Evolutionary conservation across 2,329 filamentous ascomycete genomes (phyloP).

Genomic region (Paracoccidioides brasiliensis): DNA sequence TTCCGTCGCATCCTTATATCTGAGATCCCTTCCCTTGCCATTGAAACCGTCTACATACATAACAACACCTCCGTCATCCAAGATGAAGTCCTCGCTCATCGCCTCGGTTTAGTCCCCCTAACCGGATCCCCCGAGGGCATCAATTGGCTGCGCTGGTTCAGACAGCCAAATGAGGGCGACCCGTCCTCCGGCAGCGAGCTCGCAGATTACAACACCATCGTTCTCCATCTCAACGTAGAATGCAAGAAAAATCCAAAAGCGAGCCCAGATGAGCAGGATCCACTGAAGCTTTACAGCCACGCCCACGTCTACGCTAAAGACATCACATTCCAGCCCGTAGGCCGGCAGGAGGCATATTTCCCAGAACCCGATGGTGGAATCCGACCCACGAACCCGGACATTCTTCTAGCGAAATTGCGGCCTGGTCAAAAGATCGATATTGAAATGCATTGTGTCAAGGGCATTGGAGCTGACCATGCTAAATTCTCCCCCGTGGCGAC

Average conservation of each 20-base stretch:
- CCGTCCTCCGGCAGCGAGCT: slow-evolving; percentile 37
- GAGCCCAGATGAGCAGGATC: slow-evolving; percentile 60
- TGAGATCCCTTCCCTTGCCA: slow-evolving; percentile 86
- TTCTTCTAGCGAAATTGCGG: slow-evolving; percentile 84
- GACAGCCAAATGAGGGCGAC: slow-evolving; percentile 55
- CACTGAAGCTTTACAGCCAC: slow-evolving; percentile 70
- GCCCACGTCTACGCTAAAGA: slow-evolving; percentile 71
- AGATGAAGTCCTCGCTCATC: slow-evolving; percentile 86
- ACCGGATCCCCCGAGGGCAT: slow-evolving; percentile 66
- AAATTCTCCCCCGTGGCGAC: slow-evolving; percentile 97
- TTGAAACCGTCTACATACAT: slow-evolving; percentile 83
- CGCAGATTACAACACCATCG: slow-evolving; percentile 76
- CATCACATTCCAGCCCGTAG: slow-evolving; percentile 63
- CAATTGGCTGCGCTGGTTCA: slow-evolving; percentile 69
- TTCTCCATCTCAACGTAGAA: slow-evolving; percentile 60
- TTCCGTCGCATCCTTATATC: slow-evolving; percentile 92
- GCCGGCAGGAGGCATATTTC: slow-evolving; percentile 59
- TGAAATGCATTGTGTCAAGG: slow-evolving; percentile 88
- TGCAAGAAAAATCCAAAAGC: slow-evolving; percentile 71
- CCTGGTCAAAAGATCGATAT: slow-evolving; percentile 79
- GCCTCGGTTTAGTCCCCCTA: slow-evolving; percentile 82
- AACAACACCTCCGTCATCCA: slow-evolving; percentile 98
- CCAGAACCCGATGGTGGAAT: slow-evolving; percentile 46
- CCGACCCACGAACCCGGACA: slow-evolving; percentile 72
- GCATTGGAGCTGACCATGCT: slow-evolving; percentile 83